phyloP scores from a whole-genome alignment of 163 green algal species.

The Scenedesmus sp. region DNA sequence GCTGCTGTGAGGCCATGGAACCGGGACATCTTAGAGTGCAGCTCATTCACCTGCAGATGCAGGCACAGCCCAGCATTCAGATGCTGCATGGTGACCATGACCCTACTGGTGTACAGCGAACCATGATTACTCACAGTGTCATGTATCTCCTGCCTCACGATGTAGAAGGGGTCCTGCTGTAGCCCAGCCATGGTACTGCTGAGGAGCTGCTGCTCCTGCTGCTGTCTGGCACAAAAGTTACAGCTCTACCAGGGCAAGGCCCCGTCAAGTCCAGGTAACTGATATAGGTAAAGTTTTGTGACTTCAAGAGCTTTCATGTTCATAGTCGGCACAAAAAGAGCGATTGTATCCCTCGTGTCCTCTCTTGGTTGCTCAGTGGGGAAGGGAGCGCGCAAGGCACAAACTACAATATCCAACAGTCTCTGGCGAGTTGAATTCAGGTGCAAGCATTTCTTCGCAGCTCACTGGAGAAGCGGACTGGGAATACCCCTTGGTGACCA shows the following conservation, averaged over 20 bases:
- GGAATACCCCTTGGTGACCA: not conserved
- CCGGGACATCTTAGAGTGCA: conserved; percentile 67
- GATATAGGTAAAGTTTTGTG: too few relatives aligned
- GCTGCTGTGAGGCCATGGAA: conserved; percentile 68
- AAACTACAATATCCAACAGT: too few relatives aligned
- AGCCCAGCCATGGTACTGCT: conserved; percentile 33
- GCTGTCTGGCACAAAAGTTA: not conserved
- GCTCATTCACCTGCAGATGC: conserved; percentile 64
- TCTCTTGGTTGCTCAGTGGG: not conserved
- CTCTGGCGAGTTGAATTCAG: not conserved
- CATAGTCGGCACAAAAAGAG: not conserved
- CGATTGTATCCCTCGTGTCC: not conserved
- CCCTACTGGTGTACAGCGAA: not conserved
- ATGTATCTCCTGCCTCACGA: conserved; percentile 74
- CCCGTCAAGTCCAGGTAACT: not conserved
- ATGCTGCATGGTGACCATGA: not conserved
- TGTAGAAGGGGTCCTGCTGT: conserved; percentile 73
- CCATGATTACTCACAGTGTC: conserved; percentile 43
- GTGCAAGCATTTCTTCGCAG: not conserved
- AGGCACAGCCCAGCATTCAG: not conserved
- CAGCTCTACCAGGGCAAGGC: not conserved
- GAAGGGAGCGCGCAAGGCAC: not conserved
- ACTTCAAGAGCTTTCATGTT: not conserved
- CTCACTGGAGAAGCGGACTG: not conserved
- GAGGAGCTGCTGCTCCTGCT: not conserved